Base-by-base conservation (phyloP, 169 alveolate species). In the Perkinsus chesapeaki region DNA sequence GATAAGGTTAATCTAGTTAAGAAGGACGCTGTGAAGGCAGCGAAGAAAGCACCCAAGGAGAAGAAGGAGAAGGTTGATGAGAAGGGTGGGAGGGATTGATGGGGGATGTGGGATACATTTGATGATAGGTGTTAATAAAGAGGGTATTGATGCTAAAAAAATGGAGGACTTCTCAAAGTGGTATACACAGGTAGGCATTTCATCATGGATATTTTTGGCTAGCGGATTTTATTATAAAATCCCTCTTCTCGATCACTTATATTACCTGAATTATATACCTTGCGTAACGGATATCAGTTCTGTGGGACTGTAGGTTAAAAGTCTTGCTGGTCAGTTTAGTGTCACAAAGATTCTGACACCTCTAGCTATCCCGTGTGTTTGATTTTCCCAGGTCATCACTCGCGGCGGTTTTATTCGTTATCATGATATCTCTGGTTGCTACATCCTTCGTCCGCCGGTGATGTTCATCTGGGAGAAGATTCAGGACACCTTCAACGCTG, bases 391-490 rank as follows among this genome's bases (percentile, higher is more conserved):
- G 97, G 99, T 98, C 39, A 98, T 99, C 48, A 96, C 98, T 39
- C 98, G 98, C 91, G 97, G 99, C 92, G 99, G 98, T 95, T 95
- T 99, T 98, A 98, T 99, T 36, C 99, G 99, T 94, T 99, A 99
- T 97, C 99, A 99, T 95, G 99, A 99, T 94, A 97, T 99, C 60
- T 97, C 99, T 36, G 99, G 99, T 23, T 99, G 99, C 94, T 99
- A 99, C 96, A 98, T 99, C 73, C 95, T 99, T 48, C 97, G 99
- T 72, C 99, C 99, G 23, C 97, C 99, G 98, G 97, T 99, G 34
- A 99, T 97, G 97, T 96, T 95, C 95, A 98, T 99, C 38, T 99
- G 99, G 99, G 99, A 99, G 95, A 94, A 94, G 92, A 98, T 99
- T 60, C 99, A 98, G 97, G 95, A 95, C 38, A 97, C 96, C 97